Base-by-base conservation (phyloP, 2,329 filamentous ascomycete species). In the Corynespora cassiicola region DNA sequence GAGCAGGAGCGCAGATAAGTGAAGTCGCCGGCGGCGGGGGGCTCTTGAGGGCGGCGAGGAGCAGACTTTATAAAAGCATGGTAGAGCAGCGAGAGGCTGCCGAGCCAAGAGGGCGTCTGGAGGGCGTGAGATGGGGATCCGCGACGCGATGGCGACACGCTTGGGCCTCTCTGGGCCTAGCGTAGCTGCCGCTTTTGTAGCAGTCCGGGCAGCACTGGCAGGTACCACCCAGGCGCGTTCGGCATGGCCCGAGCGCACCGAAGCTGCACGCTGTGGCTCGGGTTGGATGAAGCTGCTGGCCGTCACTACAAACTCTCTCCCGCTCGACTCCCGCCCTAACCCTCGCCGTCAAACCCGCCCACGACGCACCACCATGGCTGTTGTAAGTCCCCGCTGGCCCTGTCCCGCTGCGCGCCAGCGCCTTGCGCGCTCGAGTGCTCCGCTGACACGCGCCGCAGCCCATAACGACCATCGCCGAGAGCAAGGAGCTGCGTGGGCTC, bases 401-500 rank as follows among this genome's bases (percentile, higher is more conserved):
- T 17, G 15, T 19, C 7, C 16, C 6, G 14, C 14, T 2, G 4
- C n/a, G n/a, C n/a, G n/a, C n/a, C n/a, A n/a, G n/a, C n/a, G n/a
- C n/a, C n/a, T n/a, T n/a, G n/a, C n/a, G 19, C 16, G 12, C 15
- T 6, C n/a, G 14, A 17, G 24, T 7, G 21, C 20, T 7, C 3
- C 32, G 38, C 57, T 61, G 26, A 64, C 50, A 29, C 4, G n/a
- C n/a, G n/a, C 3, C 16, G 16, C 21, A 68, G 64, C 63, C 63
- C 42, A 88, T 89, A 58, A 84, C 84, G 44, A 97, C 94, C 61
- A 85, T 97, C 70, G 88, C 90, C 66, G 92, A 97, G 79, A 88
- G 84, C 72, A 96, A 94, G 75, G 92, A 97, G 81, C 86, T 97
- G 67, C 87, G 91, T 58, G 91, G 91, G 52, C 85, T 99, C 65